Evolutionary conservation across 805 yeast species (phyloP).

Genomic region (Saccharomycopsis sp.): DNA sequence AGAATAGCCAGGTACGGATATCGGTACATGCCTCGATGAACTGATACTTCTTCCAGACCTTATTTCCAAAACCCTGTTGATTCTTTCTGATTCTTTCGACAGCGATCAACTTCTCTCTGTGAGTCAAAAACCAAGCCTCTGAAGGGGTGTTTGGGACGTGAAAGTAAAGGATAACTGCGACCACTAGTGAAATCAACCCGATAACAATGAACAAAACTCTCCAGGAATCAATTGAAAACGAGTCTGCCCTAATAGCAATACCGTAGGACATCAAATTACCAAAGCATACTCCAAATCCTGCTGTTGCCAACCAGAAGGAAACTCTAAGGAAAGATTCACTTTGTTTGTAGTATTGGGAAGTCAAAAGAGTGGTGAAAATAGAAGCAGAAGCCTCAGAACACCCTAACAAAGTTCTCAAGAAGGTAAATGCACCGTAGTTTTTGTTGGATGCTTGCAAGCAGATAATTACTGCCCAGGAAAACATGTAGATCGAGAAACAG

Average conservation of each 20-base stretch:
- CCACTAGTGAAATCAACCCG: constrained; percentile 45
- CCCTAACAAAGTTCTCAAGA: too few relatives aligned
- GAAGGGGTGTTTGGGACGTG: constrained; percentile 44
- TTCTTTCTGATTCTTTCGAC: constrained; percentile 40
- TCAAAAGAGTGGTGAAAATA: too few relatives aligned
- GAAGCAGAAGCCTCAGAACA: too few relatives aligned
- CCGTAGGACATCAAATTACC: too few relatives aligned
- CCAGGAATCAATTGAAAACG: constrained; percentile 42
- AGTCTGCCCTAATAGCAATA: constrained; percentile 27
- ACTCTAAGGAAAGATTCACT: too few relatives aligned
- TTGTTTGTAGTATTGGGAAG: too few relatives aligned
- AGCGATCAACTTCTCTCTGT: constrained; percentile 35
- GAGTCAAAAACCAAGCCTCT: constrained; percentile 33
- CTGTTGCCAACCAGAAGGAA: too few relatives aligned
- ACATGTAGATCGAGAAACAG: too few relatives aligned
- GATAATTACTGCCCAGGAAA: too few relatives aligned
- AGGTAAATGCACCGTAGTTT: too few relatives aligned
- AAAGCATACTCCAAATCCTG: too few relatives aligned
- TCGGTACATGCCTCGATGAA: constrained; percentile 36
- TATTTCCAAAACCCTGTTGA: constrained; percentile 40
- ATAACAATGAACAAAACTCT: constrained; percentile 44
- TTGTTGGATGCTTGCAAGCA: too few relatives aligned
- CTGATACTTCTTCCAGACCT: constrained; percentile 33
- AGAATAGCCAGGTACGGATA: constrained; percentile 34
- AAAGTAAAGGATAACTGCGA: constrained; percentile 36